Percentiles rank a stretch among this genome's conserved stretches.
Conservation (phyloP, 495 filamentous ascomycete species). For the Neurospora sp. region DNA sequence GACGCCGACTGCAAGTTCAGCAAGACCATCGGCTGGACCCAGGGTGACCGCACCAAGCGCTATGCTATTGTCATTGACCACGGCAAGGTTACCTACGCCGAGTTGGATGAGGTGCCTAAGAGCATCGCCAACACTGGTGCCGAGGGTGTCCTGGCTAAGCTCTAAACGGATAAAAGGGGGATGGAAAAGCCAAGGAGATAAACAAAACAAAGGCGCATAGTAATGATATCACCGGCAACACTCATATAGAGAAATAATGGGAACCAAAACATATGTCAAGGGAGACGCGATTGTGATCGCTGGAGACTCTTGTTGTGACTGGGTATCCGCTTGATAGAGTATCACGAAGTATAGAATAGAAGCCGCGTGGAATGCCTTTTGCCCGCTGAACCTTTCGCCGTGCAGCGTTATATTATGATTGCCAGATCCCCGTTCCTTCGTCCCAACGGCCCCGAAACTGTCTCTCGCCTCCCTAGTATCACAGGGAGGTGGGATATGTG, state of each 20-base stretch:
- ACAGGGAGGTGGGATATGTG: not conserved
- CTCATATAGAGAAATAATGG: not conserved
- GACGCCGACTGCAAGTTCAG: conserved; percentile 71
- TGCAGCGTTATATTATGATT: not conserved
- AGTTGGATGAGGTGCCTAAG: conserved; percentile 62
- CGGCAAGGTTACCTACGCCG: conserved; percentile 82
- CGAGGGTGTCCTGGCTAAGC: conserved; percentile 60
- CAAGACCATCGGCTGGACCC: conserved; percentile 73
- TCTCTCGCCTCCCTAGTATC: not conserved
- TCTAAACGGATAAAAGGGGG: conserved; percentile 30
- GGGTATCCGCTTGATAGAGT: not conserved
- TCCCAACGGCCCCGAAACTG: not conserved
- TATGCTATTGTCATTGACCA: conserved; percentile 85
- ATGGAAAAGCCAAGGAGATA: not conserved
- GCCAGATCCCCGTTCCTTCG: not conserved
- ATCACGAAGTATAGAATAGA: not conserved
- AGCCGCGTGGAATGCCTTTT: not conserved
- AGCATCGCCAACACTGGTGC: conserved; percentile 62
- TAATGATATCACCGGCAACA: not conserved
- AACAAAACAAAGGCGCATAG: not conserved
- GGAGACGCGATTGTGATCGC: not conserved
- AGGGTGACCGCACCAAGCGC: conserved; percentile 61
- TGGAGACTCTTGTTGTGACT: not conserved
- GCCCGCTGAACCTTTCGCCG: not conserved
- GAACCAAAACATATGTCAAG: not conserved